phyloP scores from a whole-genome alignment of 148 eudicot species.

The Vaccinium vitisidaea region DNA sequence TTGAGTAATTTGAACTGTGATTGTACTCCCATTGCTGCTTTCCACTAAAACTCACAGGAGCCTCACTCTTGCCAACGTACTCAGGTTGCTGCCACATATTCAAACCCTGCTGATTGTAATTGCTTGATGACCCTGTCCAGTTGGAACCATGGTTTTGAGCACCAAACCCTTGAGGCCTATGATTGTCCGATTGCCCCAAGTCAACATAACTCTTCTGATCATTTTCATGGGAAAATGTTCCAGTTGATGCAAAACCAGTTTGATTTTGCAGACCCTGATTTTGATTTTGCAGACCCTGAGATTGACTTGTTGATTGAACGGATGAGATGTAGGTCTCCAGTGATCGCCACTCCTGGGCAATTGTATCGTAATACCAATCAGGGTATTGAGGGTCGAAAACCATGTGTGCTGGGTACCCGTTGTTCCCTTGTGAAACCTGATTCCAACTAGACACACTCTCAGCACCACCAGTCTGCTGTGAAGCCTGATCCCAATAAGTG shows the following conservation, averaged over 20 bases:
- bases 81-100: conserved; percentile 46
- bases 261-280: conserved; percentile 38
- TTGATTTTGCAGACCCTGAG: conserved; percentile 36
- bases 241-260: conserved; percentile 34
- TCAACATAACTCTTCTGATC: conserved; percentile 27
- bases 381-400: conserved; percentile 83
- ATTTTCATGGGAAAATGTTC: conserved; percentile 27
- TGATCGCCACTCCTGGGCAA: conserved; percentile 59
- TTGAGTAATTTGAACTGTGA: conserved; percentile 22
- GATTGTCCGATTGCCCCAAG: conserved; percentile 28
- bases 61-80: conserved; percentile 23
- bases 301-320: conserved; percentile 36
- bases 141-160: conserved; percentile 31
- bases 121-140: conserved; percentile 33
- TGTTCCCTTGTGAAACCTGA: conserved; percentile 43
- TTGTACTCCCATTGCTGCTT: conserved; percentile 31
- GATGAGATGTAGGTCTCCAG: conserved; percentile 58
- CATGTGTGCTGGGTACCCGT: conserved; percentile 64
- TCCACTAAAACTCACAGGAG: conserved; percentile 26
- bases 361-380: conserved; percentile 74
- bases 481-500: conserved; percentile 48
- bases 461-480: conserved; percentile 35
- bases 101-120: conserved; percentile 42
- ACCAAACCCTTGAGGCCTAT: conserved; percentile 26
- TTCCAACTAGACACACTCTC: conserved; percentile 39